Evolutionary conservation across 768 basidiomycete species (phyloP).

Genomic region (Hypholoma sublateritium): DNA sequence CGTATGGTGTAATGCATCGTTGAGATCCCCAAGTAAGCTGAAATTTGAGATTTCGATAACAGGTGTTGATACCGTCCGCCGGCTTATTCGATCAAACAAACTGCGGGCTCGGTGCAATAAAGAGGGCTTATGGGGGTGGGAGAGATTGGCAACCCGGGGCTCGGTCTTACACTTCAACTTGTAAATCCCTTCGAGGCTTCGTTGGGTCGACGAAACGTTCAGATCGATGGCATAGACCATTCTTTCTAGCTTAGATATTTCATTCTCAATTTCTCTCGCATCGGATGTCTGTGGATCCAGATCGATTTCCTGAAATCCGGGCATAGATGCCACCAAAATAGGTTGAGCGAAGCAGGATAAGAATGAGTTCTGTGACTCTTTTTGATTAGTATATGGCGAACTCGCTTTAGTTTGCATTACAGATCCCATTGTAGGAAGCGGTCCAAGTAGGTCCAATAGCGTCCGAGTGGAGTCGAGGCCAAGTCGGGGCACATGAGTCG

Average conservation of each 20-base stretch:
- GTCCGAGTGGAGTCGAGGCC: neutral
- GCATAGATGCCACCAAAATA: too few relatives aligned
- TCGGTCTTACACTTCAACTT: neutral
- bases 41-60: neutral
- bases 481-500: too few relatives aligned
- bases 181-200: slow-evolving; percentile 1
- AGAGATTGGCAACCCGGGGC: neutral
- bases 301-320: neutral
- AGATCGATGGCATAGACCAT: slow-evolving; percentile 11
- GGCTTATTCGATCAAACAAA: neutral
- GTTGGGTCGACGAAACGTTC: slow-evolving; percentile 10
- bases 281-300: neutral
- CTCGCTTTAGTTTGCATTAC: neutral
- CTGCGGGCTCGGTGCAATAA: slow-evolving; percentile 7
- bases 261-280: slow-evolving; percentile 5
- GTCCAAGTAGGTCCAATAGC: neutral
- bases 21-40: neutral
- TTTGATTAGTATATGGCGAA: neutral
- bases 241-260: slow-evolving; percentile 9
- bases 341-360: too few relatives aligned
- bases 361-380: too few relatives aligned
- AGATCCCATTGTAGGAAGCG: neutral
- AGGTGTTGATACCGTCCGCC: neutral
- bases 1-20: neutral
- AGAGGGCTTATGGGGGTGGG: neutral